Evolutionary conservation across 164 flowering plant genomes (phyloP).

Genomic region (Nymphaea colorata): DNA sequence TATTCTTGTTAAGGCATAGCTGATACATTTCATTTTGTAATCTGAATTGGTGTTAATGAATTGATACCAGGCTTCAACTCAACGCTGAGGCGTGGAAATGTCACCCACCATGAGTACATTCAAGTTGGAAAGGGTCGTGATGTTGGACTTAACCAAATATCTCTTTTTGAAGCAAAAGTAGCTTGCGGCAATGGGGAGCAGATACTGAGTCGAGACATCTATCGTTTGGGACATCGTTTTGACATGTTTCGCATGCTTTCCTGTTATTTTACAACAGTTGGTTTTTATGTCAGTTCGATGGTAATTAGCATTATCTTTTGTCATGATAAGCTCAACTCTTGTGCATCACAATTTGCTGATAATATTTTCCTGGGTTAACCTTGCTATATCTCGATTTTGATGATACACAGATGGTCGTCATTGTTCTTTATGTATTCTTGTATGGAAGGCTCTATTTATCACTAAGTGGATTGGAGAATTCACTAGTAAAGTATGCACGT

Average conservation of each 20-base stretch:
- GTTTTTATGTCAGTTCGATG: slow-evolving; percentile 86
- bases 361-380: neutral
- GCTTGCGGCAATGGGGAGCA: slow-evolving; percentile 99
- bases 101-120: slow-evolving; percentile 96
- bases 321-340: neutral
- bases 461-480: slow-evolving; percentile 81
- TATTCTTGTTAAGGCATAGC: no score
- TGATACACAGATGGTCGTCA: slow-evolving; percentile 56
- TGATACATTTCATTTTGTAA: no score
- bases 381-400: neutral
- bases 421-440: slow-evolving; percentile 70
- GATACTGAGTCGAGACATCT: slow-evolving; percentile 86
- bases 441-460: slow-evolving; percentile 79
- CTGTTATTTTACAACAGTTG: slow-evolving; percentile 78
- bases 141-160: slow-evolving; percentile 98
- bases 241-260: slow-evolving; percentile 99
- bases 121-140: slow-evolving; percentile 98
- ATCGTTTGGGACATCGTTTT: slow-evolving; percentile 88
- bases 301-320: slow-evolving; percentile 26
- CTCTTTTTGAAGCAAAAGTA: slow-evolving; percentile 97
- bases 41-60: no score
- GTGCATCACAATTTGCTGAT: neutral
- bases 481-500: slow-evolving; percentile 50
- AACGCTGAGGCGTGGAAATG: slow-evolving; percentile 78
- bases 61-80: slow-evolving; percentile 31